phyloP scores from a whole-genome alignment of 1,284 basidiomycete genomes.

The Athelia psychrophila region DNA sequence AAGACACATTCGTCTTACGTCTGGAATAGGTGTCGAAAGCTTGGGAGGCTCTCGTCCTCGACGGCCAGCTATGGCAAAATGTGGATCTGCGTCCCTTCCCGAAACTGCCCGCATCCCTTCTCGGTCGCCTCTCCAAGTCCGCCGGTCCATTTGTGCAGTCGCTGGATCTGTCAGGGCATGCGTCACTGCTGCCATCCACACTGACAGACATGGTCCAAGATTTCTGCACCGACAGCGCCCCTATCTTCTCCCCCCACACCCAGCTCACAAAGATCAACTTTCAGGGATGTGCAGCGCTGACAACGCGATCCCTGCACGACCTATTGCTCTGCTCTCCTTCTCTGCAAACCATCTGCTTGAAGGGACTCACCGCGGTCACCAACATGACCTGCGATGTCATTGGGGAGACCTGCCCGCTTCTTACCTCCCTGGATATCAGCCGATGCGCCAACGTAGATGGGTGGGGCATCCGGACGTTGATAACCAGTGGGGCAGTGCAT shows the following conservation, averaged over 20 bases:
- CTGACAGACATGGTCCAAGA: slow-evolving; percentile 51
- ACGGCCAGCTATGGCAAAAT: slow-evolving; percentile 83
- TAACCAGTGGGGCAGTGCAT: slow-evolving; percentile 38
- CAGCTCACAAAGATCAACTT: slow-evolving; percentile 72
- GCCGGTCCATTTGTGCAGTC: slow-evolving; percentile 67
- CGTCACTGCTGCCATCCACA: slow-evolving; percentile 45
- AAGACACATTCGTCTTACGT: too few relatives aligned
- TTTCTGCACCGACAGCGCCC: slow-evolving; percentile 43
- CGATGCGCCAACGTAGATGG: slow-evolving; percentile 72
- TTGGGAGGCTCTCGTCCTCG: slow-evolving; percentile 79
- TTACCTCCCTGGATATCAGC: slow-evolving; percentile 69
- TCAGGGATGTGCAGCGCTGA: slow-evolving; percentile 68
- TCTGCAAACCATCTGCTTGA: slow-evolving; percentile 61
- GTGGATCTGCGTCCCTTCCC: slow-evolving; percentile 64
- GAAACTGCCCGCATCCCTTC: slow-evolving; percentile 43
- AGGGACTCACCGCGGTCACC: slow-evolving; percentile 66
- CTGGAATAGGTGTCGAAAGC: slow-evolving; percentile 69
- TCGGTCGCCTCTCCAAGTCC: slow-evolving; percentile 46
- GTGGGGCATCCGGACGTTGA: slow-evolving; percentile 50
- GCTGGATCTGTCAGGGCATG: slow-evolving; percentile 68
- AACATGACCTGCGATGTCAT: slow-evolving; percentile 73
- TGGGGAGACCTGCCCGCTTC: slow-evolving; percentile 47
- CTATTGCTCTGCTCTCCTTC: slow-evolving; percentile 69
- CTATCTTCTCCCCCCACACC: slow-evolving; percentile 42
- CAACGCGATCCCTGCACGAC: slow-evolving; percentile 63